Conservation (phyloP, 2,329 filamentous ascomycete species). For the Fusarium cicatricum region DNA sequence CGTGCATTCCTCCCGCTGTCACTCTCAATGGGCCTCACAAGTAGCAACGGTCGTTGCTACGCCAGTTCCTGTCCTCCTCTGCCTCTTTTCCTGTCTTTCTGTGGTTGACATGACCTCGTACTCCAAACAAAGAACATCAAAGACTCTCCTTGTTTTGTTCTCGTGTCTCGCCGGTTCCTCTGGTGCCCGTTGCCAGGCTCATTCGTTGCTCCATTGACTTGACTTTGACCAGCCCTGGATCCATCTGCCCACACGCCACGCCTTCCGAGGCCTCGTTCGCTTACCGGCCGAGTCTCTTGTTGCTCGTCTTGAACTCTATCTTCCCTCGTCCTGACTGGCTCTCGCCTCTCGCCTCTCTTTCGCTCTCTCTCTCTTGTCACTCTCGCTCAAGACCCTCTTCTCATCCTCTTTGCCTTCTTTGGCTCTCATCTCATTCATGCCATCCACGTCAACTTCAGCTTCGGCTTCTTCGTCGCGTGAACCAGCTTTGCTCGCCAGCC, state of each 20-base stretch:
- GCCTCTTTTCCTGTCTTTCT: background rate
- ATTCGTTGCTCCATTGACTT: constrained; percentile 32
- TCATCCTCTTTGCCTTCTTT: no score
- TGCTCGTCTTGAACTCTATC: constrained; percentile 39
- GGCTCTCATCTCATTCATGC: constrained; percentile 28
- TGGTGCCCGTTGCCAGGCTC: constrained; percentile 31
- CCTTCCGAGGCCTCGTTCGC: constrained; percentile 35
- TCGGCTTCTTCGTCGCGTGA: constrained; percentile 29
- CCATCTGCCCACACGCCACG: constrained; percentile 27
- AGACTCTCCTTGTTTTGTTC: constrained; percentile 17
- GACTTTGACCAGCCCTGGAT: constrained; percentile 33
- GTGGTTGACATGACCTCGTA: background rate
- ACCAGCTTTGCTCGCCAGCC: constrained; percentile 27
- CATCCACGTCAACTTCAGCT: constrained; percentile 28
- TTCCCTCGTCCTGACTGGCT: constrained; percentile 35
- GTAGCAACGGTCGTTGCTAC: constrained; percentile 38
- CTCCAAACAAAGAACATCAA: constrained; percentile 14
- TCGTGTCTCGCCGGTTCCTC: constrained; percentile 39
- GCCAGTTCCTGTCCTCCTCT: constrained; percentile 23
- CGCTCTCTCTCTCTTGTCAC: constrained; percentile 25
- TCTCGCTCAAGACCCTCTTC: no score
- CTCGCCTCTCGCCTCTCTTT: constrained; percentile 27
- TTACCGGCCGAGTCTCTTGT: constrained; percentile 34
- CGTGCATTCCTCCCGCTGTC: constrained; percentile 41
- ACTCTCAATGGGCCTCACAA: constrained; percentile 27